Evolutionary conservation across 768 basidiomycete species (phyloP).

Genomic region (Naematelia encephala): DNA sequence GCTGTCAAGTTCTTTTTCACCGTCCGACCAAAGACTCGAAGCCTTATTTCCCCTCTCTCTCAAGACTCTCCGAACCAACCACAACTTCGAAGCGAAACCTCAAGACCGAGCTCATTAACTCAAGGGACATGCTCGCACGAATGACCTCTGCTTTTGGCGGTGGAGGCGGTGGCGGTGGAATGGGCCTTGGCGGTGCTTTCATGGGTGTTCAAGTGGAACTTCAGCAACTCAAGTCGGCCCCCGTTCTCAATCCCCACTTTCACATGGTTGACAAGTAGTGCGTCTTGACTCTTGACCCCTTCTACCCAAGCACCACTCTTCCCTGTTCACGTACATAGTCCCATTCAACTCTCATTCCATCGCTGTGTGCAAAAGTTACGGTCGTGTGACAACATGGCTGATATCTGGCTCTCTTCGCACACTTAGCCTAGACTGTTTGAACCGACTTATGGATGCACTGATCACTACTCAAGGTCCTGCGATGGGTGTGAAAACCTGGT

Average conservation of each 20-base stretch:
- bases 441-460: slow-evolving; percentile 31
- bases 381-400: too few species aligned
- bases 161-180: neutral
- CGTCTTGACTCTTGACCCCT: slow-evolving; percentile 6
- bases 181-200: neutral
- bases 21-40: too few species aligned
- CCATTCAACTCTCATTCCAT: too few species aligned
- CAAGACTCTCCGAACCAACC: too few species aligned
- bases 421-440: slow-evolving; percentile 35
- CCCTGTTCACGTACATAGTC: too few species aligned
- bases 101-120: neutral
- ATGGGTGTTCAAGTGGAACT: slow-evolving; percentile 25
- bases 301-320: neutral
- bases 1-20: too few species aligned
- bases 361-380: too few species aligned
- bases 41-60: too few species aligned
- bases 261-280: slow-evolving; percentile 40
- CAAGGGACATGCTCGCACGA: slow-evolving; percentile 13
- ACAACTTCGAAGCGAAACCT: neutral
- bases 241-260: slow-evolving; percentile 38
- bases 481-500: slow-evolving; percentile 28
- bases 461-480: slow-evolving; percentile 17
- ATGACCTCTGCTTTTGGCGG: slow-evolving; percentile 15
- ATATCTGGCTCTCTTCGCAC: neutral
- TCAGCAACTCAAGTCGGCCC: slow-evolving; percentile 26